Evolutionary conservation across 768 basidiomycete genomes (phyloP).

Genomic region (Kwoniella europaea): DNA sequence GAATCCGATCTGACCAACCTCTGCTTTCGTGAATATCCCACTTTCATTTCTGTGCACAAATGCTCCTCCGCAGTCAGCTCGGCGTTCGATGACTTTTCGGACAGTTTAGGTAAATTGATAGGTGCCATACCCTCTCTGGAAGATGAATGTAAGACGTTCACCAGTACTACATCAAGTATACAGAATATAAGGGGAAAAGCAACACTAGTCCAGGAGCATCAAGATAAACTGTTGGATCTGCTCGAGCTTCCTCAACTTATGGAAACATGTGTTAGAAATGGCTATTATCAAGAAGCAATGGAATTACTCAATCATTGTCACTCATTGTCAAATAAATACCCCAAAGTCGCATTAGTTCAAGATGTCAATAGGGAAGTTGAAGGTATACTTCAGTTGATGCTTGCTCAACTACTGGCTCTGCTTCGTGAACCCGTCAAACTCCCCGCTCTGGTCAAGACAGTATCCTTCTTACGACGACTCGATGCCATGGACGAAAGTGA

Average conservation of each 20-base stretch:
- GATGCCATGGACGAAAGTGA: slow-evolving; percentile 71
- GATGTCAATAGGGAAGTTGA: slow-evolving; percentile 65
- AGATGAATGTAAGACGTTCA: slow-evolving; percentile 71
- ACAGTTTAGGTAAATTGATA: slow-evolving; percentile 73
- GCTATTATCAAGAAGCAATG: slow-evolving; percentile 89
- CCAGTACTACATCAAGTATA: slow-evolving; percentile 71
- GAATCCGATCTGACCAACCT: slow-evolving; percentile 87
- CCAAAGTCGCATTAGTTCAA: slow-evolving; percentile 61
- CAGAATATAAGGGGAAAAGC: slow-evolving; percentile 76
- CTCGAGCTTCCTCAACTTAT: slow-evolving; percentile 88
- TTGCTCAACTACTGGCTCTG: slow-evolving; percentile 74
- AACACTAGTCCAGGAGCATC: slow-evolving; percentile 85
- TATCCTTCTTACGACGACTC: slow-evolving; percentile 85
- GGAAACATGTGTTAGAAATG: slow-evolving; percentile 90
- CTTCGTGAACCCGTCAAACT: slow-evolving; percentile 85
- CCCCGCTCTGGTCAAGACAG: slow-evolving; percentile 85
- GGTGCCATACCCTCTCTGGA: slow-evolving; percentile 74
- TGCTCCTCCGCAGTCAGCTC: slow-evolving; percentile 74
- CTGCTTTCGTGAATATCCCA: slow-evolving; percentile 87
- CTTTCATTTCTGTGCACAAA: slow-evolving; percentile 84
- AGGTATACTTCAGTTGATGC: slow-evolving; percentile 63
- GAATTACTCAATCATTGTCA: slow-evolving; percentile 77
- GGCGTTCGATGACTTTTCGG: slow-evolving; percentile 75
- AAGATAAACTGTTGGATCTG: slow-evolving; percentile 88
- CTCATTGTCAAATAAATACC: slow-evolving; percentile 62